Base-by-base conservation (phyloP, 2,329 filamentous ascomycete species). In the Sporothrix dimorphospora region DNA sequence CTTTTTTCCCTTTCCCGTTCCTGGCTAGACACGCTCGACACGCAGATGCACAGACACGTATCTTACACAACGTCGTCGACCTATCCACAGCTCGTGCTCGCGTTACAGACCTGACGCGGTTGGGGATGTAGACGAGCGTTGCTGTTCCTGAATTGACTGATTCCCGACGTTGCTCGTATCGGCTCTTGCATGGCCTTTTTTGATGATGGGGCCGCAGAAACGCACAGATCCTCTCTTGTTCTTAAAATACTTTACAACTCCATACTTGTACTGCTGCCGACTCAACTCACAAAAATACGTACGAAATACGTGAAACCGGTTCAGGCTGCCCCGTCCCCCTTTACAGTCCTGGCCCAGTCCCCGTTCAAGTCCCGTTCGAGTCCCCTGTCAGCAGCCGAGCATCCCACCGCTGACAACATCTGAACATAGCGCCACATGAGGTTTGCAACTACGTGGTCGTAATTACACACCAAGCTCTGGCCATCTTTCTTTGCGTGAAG, bases 301-400 rank as follows among this genome's bases (percentile, higher is more conserved):
- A 67, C 27, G 42, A 38, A 34, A 67, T 67, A 51, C 45, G 45
- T 67, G 63, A 67, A 67, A 67, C 63, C 63, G 45, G 63, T 49
- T 38, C 63, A 67, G 19, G 45, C 42, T 38, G 27, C 63, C 63
- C 63, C 63, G 42, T 30, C 49, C 14, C 9, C 24, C 38, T 45
- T 1, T 38, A 34, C 30, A 34, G 30, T 34, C 30, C 30, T 6
- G 3, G 30, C 6, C 30, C 30, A 6, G 30, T 34, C 30, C 30
- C 30, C 30, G 30, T 34, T 6, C 30, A 34, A 6, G 30, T 34
- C 30, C 30, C 30, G 3, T 3, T 34, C 30, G 3, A 34, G 30
- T 34, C 30, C 30, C 55, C 55, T 61, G 55, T 40, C 55, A 21
- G 30, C 24, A 57, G 24, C 53, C 53, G 53, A 57, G 53, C 55